Base-by-base conservation (phyloP, 2,329 filamentous ascomycete genomes). In the Cladophialophora yegresii region DNA sequence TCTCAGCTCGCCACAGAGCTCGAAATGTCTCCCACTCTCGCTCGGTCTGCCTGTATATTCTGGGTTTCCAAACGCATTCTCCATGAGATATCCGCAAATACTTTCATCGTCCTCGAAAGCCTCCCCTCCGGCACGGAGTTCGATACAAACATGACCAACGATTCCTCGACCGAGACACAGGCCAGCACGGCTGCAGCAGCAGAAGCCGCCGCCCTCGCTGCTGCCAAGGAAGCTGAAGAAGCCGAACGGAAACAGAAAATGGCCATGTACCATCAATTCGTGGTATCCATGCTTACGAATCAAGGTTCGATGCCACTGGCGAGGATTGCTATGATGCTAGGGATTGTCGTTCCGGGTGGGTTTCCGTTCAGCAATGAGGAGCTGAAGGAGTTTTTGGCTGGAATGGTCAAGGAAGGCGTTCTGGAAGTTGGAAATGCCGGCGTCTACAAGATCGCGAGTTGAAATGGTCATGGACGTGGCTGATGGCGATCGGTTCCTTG, bases 211-310 rank as follows among this genome's bases (percentile, higher is more conserved):
- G 78, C 78, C 2, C 74, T 76, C 62, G 75, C 76, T 1, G 78
- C 78, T 0, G 79, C 77, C 13, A 79, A 77, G 64, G 77, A 81
- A 69, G 75, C 78, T 0, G 78, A 79, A 9, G 80, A 85, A 47
- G 84, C 84, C 13, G 80, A 90, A 33, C 84, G 89, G 23, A 83
- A 86, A 69, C 89, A 91, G 75, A 87, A 87, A 72, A 86, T 85
- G 75, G 81, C 83, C 50, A 84, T 96, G 45, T 96, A 97, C 77
- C 92, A 90, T 86, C 89, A 93, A 72, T 98, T 96, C 75, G 92
- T 99, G 64, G 82, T 92, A 62, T 92, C 91, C 58, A 98, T 99
- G 95, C 80, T 99, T 77, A 97, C 92, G 67, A 97, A 97, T 76
- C 89, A 92, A 71, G 89, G 89, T 20, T 86, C 89, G 30, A 95